Evolutionary conservation across 202 grass and related monocot species (phyloP).

Genomic region (Panicum hallii): DNA sequence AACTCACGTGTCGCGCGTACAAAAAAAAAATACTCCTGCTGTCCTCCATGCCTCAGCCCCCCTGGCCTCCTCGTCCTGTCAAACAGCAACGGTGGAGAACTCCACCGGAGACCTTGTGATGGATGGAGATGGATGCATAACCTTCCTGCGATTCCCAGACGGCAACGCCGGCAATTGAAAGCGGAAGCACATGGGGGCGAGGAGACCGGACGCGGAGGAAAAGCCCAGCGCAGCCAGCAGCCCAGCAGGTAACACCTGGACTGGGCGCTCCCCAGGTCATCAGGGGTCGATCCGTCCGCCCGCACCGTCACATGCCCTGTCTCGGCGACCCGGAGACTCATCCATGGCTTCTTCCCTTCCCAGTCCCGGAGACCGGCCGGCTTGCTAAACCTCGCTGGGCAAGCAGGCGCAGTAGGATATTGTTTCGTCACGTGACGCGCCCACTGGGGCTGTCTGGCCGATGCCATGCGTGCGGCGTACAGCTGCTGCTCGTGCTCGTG

Average conservation of each 20-base stretch:
- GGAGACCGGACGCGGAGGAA: background rate
- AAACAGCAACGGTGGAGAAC: background rate
- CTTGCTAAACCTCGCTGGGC: background rate
- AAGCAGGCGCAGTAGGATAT: background rate
- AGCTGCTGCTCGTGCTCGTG: background rate
- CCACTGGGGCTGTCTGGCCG: background rate
- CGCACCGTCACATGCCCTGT: slow-evolving; percentile 43
- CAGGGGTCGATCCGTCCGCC: background rate
- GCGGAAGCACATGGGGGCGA: background rate
- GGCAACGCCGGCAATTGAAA: background rate
- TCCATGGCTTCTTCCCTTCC: background rate
- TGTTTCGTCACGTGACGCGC: slow-evolving; percentile 31
- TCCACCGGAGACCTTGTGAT: background rate
- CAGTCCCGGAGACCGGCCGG: background rate
- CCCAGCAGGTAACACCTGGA: slow-evolving; percentile 29
- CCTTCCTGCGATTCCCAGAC: background rate
- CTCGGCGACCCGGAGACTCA: too few relatives aligned
- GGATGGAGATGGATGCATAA: background rate
- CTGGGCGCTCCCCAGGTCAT: background rate
- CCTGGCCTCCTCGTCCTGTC: background rate
- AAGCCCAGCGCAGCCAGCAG: background rate
- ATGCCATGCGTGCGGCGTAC: slow-evolving; percentile 11
- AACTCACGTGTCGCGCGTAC: slow-evolving; percentile 14
- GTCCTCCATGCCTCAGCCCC: too few relatives aligned
- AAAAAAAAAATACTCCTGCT: background rate